Conservation (phyloP, 2,329 filamentous ascomycete genomes). For the Chaetomium sp. region DNA sequence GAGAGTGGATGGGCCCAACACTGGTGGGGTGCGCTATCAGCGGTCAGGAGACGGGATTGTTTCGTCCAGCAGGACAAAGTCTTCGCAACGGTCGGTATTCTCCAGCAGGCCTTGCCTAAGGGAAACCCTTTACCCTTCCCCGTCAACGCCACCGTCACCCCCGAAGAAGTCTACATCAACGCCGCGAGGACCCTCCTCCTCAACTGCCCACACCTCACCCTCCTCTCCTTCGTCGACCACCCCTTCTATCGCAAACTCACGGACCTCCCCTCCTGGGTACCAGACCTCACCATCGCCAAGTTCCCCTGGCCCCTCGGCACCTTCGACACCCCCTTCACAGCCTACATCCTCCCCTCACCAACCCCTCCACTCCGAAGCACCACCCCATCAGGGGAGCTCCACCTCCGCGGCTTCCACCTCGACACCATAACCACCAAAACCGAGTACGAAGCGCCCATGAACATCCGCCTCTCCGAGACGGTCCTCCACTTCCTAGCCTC, state of each 20-base stretch:
- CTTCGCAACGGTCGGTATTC: constrained; percentile 19
- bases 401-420: constrained; percentile 12
- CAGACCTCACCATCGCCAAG: constrained; percentile 15
- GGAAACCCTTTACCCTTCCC: constrained; percentile 8
- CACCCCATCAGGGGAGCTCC: constrained; percentile 5
- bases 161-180: constrained; percentile 17
- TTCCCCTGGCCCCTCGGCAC: constrained; percentile 18
- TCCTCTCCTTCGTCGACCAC: constrained; percentile 20
- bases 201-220: constrained; percentile 16
- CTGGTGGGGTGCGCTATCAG: constrained; percentile 16
- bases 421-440: constrained; percentile 6
- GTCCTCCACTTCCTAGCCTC: constrained; percentile 14
- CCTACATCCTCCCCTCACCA: background rate
- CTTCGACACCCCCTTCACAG: constrained; percentile 5
- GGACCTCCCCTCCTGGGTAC: constrained; percentile 23
- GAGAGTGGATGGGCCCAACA: constrained; percentile 10
- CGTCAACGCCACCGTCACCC: constrained; percentile 14
- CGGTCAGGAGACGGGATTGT: constrained; percentile 15
- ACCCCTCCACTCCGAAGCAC: background rate
- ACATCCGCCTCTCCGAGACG: background rate
- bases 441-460: background rate
- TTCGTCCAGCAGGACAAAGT: constrained; percentile 23
- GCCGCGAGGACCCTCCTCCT: constrained; percentile 15
- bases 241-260: constrained; percentile 7
- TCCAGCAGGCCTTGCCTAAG: constrained; percentile 10